These are phyloP conservation scores for Dacryopinax primogenitus DNA, from an alignment of 768 basidiomycete genomes.

Conservation along the genomic window DNA sequence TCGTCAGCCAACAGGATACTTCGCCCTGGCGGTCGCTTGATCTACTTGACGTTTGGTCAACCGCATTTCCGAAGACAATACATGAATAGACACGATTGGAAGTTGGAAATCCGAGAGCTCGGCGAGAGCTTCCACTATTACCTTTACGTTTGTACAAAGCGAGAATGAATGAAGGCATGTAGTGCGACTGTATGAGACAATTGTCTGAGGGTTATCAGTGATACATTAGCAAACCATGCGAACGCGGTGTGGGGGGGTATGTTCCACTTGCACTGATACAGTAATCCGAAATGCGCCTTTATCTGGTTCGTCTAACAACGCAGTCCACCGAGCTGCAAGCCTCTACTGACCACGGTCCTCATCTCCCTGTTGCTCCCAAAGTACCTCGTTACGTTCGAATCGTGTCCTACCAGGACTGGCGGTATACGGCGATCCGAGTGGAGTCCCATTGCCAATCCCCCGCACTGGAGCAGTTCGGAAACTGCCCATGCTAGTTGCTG, in stretches of 20 bases:
- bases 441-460: background rate
- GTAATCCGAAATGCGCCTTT: background rate
- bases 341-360: background rate
- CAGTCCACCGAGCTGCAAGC: background rate
- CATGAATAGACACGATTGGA: constrained; percentile 43
- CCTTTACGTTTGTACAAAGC: constrained; percentile 34
- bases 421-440: background rate
- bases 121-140: constrained; percentile 80
- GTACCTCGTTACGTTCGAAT: background rate
- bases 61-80: constrained; percentile 73
- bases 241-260: background rate
- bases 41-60: constrained; percentile 80
- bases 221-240: background rate
- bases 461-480: background rate
- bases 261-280: constrained; percentile 1
- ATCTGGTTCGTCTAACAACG: background rate
- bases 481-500: constrained; percentile 1
- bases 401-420: background rate
- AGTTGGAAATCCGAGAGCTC: constrained; percentile 51
- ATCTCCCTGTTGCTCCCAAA: background rate
- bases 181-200: background rate
- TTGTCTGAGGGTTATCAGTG: background rate
- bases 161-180: background rate
- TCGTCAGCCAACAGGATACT: constrained; percentile 41
- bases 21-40: constrained; percentile 45